phyloP scores from a whole-genome alignment of 2,329 filamentous ascomycete species.

The Alternaria sp. region DNA sequence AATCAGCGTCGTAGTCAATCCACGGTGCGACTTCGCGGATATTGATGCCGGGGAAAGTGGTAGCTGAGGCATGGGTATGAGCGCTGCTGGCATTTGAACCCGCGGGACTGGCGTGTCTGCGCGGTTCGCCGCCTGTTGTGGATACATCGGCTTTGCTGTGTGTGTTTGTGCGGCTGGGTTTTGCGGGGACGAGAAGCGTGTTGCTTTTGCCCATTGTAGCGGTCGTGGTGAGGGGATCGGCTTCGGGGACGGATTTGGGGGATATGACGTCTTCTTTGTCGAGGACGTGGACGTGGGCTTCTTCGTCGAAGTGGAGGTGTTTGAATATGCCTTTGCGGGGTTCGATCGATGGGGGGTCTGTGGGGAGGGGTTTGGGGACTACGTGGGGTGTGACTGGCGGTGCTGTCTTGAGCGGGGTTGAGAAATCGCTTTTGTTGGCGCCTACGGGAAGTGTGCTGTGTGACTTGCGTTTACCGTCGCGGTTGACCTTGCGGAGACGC shows the following conservation, averaged over 20 bases:
- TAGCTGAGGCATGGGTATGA: constrained; percentile 10
- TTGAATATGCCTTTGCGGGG: constrained; percentile 12
- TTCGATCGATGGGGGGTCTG: neutral
- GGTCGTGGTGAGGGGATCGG: constrained; percentile 3
- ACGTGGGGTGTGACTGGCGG: constrained; percentile 14
- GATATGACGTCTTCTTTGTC: constrained; percentile 9
- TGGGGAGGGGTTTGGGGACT: neutral
- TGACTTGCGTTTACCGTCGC: constrained; percentile 18
- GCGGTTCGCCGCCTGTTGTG: neutral
- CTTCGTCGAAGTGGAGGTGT: constrained; percentile 14
- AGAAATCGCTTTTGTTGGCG: neutral
- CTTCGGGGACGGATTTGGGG: constrained; percentile 10
- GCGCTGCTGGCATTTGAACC: constrained; percentile 17
- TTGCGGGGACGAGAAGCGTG: neutral
- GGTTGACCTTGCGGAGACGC: constrained; percentile 40
- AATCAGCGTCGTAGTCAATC: constrained; percentile 20
- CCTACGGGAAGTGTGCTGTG: neutral
- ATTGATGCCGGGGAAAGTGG: constrained; percentile 8
- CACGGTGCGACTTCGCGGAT: constrained; percentile 35
- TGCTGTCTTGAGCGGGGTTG: constrained; percentile 14
- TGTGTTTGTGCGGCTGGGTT: neutral
- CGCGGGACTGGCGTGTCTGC: neutral
- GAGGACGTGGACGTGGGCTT: neutral
- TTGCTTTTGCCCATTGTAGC: neutral
- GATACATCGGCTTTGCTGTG: neutral